A percentile compares a stretch with the other conserved stretches of the same genome.
phyloP scores from a whole-genome alignment of 2,329 filamentous ascomycete genomes.

The Aspergillus aculeatus region DNA sequence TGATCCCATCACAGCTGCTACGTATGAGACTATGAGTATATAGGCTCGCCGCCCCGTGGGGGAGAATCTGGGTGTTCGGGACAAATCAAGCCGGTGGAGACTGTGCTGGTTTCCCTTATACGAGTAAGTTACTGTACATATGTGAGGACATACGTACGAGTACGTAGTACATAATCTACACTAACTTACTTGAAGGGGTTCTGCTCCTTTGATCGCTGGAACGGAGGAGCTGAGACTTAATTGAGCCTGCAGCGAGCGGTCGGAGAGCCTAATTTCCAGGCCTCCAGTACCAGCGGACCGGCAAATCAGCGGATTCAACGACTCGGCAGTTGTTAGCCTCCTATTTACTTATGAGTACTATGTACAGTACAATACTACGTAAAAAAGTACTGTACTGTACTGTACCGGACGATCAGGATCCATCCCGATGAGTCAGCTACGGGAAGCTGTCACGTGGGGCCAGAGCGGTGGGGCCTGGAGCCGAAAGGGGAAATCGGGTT shows the following conservation, averaged over 20 bases:
- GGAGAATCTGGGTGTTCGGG: not conserved
- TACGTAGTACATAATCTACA: too few relatives aligned
- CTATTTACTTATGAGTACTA: not conserved
- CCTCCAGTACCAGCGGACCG: not conserved
- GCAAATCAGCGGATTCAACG: not conserved
- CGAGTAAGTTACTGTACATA: too few relatives aligned
- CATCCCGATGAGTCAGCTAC: constrained; percentile 12
- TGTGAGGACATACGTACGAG: too few relatives aligned
- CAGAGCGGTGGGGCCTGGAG: constrained; percentile 9
- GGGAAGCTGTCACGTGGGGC: constrained; percentile 16
- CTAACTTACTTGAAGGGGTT: not conserved
- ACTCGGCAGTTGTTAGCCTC: too few relatives aligned
- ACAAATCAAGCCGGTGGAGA: constrained; percentile 2
- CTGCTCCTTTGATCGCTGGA: not conserved
- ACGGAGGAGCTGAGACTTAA: not conserved
- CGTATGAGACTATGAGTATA: too few relatives aligned
- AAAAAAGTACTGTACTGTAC: not conserved
- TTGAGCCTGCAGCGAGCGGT: not conserved
- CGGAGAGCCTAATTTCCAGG: not conserved
- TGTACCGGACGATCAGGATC: too few relatives aligned
- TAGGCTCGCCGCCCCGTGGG: constrained; percentile 5
- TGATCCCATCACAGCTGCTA: not conserved
- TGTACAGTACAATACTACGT: too few relatives aligned
- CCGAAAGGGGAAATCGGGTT: constrained; percentile 24
- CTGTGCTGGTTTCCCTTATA: not conserved